Evolutionary conservation across 345 rosid species (phyloP).

Genomic region (Crucihimalaya himalaica): DNA sequence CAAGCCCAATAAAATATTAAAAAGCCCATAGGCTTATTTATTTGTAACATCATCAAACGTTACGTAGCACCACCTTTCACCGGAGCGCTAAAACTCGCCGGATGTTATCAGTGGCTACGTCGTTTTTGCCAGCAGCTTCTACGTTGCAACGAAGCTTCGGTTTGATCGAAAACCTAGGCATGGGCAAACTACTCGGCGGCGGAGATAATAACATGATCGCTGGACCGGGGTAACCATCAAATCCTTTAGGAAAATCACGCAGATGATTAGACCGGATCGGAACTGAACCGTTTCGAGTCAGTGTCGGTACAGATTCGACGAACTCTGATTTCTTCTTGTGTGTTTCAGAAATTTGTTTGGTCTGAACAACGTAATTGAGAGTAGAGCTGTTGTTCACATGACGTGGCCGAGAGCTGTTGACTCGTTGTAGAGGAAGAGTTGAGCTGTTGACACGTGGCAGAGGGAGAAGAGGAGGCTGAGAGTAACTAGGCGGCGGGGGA

Average conservation of each 20-base stretch:
- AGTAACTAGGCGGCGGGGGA: slow-evolving; percentile 42
- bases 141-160: slow-evolving; percentile 61
- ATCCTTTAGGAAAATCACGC: slow-evolving; percentile 49
- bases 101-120: slow-evolving; percentile 63
- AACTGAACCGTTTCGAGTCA: slow-evolving; percentile 39
- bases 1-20: slow-evolving; percentile 17
- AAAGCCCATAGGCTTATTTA: slow-evolving; percentile 31
- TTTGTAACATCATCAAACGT: slow-evolving; percentile 9
- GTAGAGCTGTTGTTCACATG: slow-evolving; percentile 29
- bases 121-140: slow-evolving; percentile 53
- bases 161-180: slow-evolving; percentile 63
- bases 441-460: slow-evolving; percentile 52
- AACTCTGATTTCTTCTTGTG: slow-evolving; percentile 16
- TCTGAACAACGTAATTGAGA: slow-evolving; percentile 4
- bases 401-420: slow-evolving; percentile 39
- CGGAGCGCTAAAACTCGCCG: slow-evolving; percentile 68
- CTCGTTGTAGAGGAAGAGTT: slow-evolving; percentile 43
- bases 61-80: slow-evolving; percentile 41
- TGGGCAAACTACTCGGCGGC: slow-evolving; percentile 75
- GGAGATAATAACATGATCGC: slow-evolving; percentile 52
- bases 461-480: slow-evolving; percentile 73
- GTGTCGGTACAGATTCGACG: slow-evolving; percentile 4
- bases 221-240: slow-evolving; percentile 48
- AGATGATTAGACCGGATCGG: slow-evolving; percentile 40
- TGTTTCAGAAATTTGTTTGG: not conserved